Conservation (phyloP, 805 yeast species). For the Nakazawaea pomicola region DNA sequence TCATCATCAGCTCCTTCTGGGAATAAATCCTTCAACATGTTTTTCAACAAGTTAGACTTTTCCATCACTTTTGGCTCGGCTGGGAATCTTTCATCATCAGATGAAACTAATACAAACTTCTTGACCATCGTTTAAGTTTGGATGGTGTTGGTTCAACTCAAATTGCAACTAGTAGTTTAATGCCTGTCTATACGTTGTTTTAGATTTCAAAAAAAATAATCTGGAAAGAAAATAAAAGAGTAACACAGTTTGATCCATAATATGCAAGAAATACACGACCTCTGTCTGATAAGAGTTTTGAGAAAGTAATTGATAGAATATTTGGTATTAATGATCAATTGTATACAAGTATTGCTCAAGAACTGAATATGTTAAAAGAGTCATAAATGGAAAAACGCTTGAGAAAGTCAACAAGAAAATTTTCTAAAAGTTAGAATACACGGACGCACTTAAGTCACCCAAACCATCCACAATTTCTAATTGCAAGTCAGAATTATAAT, state of each 20-base stretch:
- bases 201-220: too few relatives aligned
- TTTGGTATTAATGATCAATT: too few relatives aligned
- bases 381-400: too few relatives aligned
- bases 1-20: conserved; percentile 18
- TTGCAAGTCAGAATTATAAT: conserved; percentile 25
- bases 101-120: conserved; percentile 46
- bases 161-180: background rate
- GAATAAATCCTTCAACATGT: conserved; percentile 71
- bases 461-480: conserved; percentile 56
- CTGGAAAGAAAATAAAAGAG: too few relatives aligned
- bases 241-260: too few relatives aligned
- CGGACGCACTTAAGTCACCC: conserved; percentile 85
- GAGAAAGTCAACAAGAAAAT: too few relatives aligned
- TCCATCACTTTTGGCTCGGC: conserved; percentile 82
- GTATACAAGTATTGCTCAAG: too few relatives aligned
- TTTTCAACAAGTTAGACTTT: conserved; percentile 78
- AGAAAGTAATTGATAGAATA: too few relatives aligned
- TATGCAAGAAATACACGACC: conserved; percentile 20
- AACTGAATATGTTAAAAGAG: too few relatives aligned
- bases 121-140: too few relatives aligned
- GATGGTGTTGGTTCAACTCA: too few relatives aligned
- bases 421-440: conserved; percentile 65
- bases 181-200: background rate
- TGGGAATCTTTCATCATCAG: conserved; percentile 75
- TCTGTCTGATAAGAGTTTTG: too few relatives aligned